Evolutionary conservation across 805 yeast genomes (phyloP).

Genomic region (Saccharomycopsis selenospora): DNA sequence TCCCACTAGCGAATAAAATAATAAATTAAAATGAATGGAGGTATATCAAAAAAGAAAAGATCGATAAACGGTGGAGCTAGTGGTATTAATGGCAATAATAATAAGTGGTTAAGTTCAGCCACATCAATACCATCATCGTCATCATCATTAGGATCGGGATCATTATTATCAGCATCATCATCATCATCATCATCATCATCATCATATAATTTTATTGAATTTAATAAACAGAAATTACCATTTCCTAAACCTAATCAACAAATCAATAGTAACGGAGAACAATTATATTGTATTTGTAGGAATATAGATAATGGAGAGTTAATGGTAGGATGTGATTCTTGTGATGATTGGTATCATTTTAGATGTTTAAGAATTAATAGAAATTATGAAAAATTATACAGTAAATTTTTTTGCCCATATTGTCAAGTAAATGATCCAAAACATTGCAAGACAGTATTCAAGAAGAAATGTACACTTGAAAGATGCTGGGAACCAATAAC

Average conservation of each 20-base stretch:
- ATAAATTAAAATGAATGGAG: no score
- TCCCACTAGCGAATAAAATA: no score
- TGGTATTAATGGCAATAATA: no score
- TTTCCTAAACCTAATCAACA: conserved; percentile 16
- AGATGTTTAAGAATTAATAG: conserved; percentile 57
- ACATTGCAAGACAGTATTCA: conserved; percentile 57
- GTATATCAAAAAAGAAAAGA: no score
- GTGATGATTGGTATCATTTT: conserved; percentile 94
- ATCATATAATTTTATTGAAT: background rate
- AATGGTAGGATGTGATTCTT: conserved; percentile 93
- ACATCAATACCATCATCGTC: no score
- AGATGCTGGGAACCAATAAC: conserved; percentile 51
- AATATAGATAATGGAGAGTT: conserved; percentile 69
- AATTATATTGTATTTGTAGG: conserved; percentile 68
- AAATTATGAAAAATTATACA: conserved; percentile 47
- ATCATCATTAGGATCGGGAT: no score
- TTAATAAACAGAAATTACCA: conserved; percentile 14
- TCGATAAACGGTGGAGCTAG: no score
- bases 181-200: no score
- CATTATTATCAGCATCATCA: no score
- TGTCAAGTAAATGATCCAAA: conserved; percentile 47
- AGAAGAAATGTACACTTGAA: conserved; percentile 60
- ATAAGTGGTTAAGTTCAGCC: no score
- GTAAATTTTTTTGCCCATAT: conserved; percentile 63
- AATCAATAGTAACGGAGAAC: conserved; percentile 9